phyloP scores from a whole-genome alignment of 352 stramenopile species.

The Phytophthora chlamydospora region DNA sequence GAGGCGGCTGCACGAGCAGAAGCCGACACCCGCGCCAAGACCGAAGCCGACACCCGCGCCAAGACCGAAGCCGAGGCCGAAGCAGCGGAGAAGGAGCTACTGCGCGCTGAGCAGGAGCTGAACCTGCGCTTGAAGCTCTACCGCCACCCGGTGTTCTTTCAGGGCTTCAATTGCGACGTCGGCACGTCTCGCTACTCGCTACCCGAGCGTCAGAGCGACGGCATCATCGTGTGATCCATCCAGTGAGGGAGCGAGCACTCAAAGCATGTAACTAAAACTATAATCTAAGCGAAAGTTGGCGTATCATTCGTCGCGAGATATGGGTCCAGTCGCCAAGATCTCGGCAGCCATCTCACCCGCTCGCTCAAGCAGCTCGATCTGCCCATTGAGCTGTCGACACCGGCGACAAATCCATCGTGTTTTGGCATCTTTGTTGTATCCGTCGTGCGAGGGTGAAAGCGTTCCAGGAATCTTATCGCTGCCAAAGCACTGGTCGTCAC shows the following conservation, averaged over 20 bases:
- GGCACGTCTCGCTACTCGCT: constrained; percentile 33
- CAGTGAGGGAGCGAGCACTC: not conserved
- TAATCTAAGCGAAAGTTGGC: constrained; percentile 6
- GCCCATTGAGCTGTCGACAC: no score
- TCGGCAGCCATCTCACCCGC: no score
- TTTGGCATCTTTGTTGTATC: not conserved
- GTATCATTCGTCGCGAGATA: no score
- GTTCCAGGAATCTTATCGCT: constrained; percentile 24
- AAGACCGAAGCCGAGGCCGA: constrained; percentile 17
- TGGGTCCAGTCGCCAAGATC: no score
- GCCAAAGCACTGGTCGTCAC: constrained; percentile 16
- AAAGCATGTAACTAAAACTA: constrained; percentile 1
- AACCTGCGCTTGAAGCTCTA: constrained; percentile 35
- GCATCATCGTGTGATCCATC: constrained; percentile 24
- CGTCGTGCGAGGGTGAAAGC: constrained; percentile 13
- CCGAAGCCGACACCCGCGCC: constrained; percentile 10
- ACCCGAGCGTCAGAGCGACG: constrained; percentile 12
- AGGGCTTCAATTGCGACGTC: constrained; percentile 37
- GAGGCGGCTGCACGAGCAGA: constrained; percentile 10
- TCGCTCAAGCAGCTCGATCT: no score
- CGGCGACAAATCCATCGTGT: no score
- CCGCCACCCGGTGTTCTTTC: constrained; percentile 44
- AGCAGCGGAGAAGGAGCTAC: constrained; percentile 22
- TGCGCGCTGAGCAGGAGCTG: constrained; percentile 34
- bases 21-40: constrained; percentile 12